Evolutionary conservation across 2,329 filamentous ascomycete species (phyloP), one percentile per base, ranked within the genome.

Genomic region (Pleomassaria siparia): DNA sequence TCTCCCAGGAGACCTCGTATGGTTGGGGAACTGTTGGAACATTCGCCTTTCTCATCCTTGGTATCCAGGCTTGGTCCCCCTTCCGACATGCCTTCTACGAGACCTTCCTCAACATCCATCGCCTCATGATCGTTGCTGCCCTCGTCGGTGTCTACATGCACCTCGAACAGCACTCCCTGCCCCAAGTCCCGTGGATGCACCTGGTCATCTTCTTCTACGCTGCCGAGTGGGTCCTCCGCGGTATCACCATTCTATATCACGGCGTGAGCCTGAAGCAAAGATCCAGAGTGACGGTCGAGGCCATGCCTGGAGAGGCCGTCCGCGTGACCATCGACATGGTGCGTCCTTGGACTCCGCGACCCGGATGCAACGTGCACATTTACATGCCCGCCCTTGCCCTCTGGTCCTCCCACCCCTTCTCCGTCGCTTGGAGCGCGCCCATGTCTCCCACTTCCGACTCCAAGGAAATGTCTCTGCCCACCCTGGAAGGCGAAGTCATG

Each of bases 11-110:
- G 57, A 73, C 76, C 11, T 92, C 91, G 63, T 84, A 89, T 50
- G 70, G 73, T 24, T 86, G 74, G 69, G 87, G 86, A 35, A 79
- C 83, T 61, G 74, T 85, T 21, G 85, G 80, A 37, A 72, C 72
- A 13, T 67, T 81, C 40, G 79, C 81, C 29, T 81, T 96, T 65
- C 59, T 82, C 32, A 66, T 88, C 36, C 76, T 97, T 37, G 64
- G 88, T 44, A 62, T 95, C 43, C 76, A 86, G 22, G 86, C 90
- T 9, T 75, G 88, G 44, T 92, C 90, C 2, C 87, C 91, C 0
- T 66, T 99, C 43, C 86, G 94, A 51, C 92, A 96, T 71, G 91
- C 91, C 30, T 96, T 96, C 69, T 99, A 99, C 75, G 94, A 99
- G 74, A 95, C 90, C 1, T 99, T 99, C 74, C 80, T 97, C 60